These are phyloP conservation scores for Populus hybrid DNA, from an alignment of 441 rosid genomes.

Conservation along the genomic window DNA sequence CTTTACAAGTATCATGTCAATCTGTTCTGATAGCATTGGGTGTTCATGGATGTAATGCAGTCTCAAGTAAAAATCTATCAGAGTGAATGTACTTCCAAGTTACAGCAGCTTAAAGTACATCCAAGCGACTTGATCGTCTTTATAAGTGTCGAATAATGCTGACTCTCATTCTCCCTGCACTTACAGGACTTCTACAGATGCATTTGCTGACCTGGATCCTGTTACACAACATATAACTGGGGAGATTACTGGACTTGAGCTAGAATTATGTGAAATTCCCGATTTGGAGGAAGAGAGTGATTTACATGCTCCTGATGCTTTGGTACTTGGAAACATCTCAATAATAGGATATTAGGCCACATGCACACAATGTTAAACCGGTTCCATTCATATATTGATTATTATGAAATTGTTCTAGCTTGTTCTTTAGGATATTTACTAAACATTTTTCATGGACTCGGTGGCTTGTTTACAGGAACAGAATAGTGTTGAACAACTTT, in stretches of 20 bases:
- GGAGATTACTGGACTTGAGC: constrained; percentile 20
- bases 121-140: neutral
- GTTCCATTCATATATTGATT: neutral
- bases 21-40: neutral
- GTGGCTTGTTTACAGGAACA: constrained; percentile 44
- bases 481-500: constrained; percentile 39
- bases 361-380: neutral
- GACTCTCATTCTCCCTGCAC: neutral
- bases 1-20: constrained; percentile 9
- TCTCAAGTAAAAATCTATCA: neutral
- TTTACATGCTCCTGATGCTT: constrained; percentile 41
- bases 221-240: neutral
- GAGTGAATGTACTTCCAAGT: neutral
- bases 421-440: neutral
- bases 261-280: constrained; percentile 19
- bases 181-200: neutral
- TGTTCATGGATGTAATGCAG: neutral
- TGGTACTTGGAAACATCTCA: constrained; percentile 45
- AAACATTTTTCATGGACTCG: neutral
- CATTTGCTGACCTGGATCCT: neutral
- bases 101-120: neutral
- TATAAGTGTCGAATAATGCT: neutral
- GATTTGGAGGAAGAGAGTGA: constrained; percentile 23
- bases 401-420: neutral
- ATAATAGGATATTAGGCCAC: neutral